Conservation (phyloP, 2,329 filamentous ascomycete species). For the Neonectria punicea region DNA sequence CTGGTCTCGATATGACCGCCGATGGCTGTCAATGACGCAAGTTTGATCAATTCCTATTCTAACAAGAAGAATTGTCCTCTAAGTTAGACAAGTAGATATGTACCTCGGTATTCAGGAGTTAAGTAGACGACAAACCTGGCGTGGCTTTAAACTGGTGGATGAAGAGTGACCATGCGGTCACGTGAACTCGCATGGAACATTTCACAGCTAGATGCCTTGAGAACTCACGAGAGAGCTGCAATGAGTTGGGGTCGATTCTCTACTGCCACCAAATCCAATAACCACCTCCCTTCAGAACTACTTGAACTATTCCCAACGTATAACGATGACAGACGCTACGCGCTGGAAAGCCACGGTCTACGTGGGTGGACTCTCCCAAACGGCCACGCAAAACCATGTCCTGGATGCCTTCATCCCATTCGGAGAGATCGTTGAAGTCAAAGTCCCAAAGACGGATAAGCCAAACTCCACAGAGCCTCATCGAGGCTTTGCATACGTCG, state of each 20-base stretch:
- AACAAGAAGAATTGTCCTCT: too few species aligned
- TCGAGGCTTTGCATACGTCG: constrained; percentile 95
- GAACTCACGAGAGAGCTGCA: constrained; percentile 15
- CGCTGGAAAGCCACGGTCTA: constrained; percentile 93
- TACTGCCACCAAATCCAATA: not conserved
- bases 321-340: constrained; percentile 79
- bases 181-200: constrained; percentile 34
- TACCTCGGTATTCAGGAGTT: not conserved
- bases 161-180: constrained; percentile 17
- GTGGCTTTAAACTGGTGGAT: not conserved
- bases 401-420: constrained; percentile 96
- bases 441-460: constrained; percentile 86
- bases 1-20: not conserved
- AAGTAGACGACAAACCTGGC: not conserved
- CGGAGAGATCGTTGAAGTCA: constrained; percentile 92
- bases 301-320: constrained; percentile 1
- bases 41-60: not conserved
- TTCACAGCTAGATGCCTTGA: constrained; percentile 15
- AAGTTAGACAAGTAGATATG: not conserved
- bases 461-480: constrained; percentile 83
- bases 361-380: constrained; percentile 86
- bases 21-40: not conserved
- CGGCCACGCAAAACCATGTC: constrained; percentile 79
- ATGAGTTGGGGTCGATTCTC: constrained; percentile 21
- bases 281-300: constrained; percentile 3